Conservation (phyloP, 2,329 filamentous ascomycete species). For the Orbilia javanica region DNA sequence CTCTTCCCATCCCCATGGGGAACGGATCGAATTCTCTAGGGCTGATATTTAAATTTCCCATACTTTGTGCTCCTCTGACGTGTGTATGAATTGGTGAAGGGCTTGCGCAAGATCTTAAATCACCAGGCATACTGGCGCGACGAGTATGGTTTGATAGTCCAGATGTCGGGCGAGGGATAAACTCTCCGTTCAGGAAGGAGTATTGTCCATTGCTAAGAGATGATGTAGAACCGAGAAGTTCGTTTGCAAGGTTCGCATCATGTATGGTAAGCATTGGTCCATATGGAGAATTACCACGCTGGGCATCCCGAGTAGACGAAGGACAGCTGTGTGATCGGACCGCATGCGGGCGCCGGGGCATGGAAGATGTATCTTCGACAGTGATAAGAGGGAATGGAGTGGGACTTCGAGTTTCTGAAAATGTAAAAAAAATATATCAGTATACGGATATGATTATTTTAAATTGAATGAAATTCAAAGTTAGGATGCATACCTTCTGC, state of each 20-base stretch:
- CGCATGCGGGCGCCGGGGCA: constrained; percentile 40
- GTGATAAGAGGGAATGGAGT: constrained; percentile 27
- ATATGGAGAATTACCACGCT: constrained; percentile 43
- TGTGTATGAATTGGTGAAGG: constrained; percentile 42
- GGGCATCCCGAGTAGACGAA: constrained; percentile 39
- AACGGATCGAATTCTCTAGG: constrained; percentile 18
- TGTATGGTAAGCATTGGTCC: constrained; percentile 53
- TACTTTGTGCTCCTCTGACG: constrained; percentile 39
- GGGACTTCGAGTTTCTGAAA: constrained; percentile 13
- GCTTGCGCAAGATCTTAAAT: constrained; percentile 17
- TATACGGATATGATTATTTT: neutral
- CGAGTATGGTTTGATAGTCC: constrained; percentile 40
- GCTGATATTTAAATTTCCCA: constrained; percentile 36
- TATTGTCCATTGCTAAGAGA: constrained; percentile 45
- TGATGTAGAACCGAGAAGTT: constrained; percentile 46
- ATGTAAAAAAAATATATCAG: constrained; percentile 10
- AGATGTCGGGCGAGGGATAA: constrained; percentile 40
- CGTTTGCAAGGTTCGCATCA: constrained; percentile 44
- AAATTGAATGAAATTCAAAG: neutral
- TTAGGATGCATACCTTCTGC: constrained; percentile 6
- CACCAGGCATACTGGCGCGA: constrained; percentile 41
- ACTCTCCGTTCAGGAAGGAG: constrained; percentile 44
- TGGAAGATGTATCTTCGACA: constrained; percentile 13
- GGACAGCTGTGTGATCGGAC: constrained; percentile 47
- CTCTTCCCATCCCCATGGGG: constrained; percentile 22